Base-by-base conservation (phyloP, 805 yeast species). In the Ogataea zsoltii region DNA sequence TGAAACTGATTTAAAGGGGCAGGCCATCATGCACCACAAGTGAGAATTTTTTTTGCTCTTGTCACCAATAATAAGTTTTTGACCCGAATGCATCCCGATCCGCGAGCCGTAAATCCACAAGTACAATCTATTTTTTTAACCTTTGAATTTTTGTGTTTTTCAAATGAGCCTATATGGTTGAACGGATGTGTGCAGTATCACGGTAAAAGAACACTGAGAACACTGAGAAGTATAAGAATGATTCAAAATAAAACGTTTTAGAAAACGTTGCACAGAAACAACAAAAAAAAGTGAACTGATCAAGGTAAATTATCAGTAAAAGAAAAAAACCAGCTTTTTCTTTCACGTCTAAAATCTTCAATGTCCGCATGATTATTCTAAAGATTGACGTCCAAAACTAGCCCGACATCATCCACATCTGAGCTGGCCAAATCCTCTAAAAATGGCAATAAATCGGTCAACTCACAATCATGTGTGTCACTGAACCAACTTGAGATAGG, bases 401-500 rank as follows among this genome's bases (percentile, higher is more conserved):
- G 67, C 30, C 90, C 82, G 29, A 94, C 95, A 66, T 94, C 96
- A 52, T 83, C 85, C 44, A 94, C 97, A 37, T 74, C 75, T 10
- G 74, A 63, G 52, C 75, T 69, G 6, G 97, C 80, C 45, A 94
- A 69, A 63, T 94, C 98, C 65, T 89, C 88, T 55, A 94, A 74
- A 49, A 94, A 82, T 12, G 98, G 99, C 44, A 94, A 70, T 67
- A 94, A 80, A 67, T 94, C 99, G 50, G 88, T 67, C 58, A 94
- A 75, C 73, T 94, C 99, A 64, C 91, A 91, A 66, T 94, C 99
- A 66, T 94, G 99, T 23, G 94, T 82, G 68, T 94, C 99, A 55
- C 96, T 88, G 74, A 94, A 94, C 99, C 99, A 94, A 65, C 94
- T 84, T 54, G 96, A 88, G 23, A 94, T 88, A 18, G 99, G 99